Percentiles rank a stretch among this genome's conserved stretches.
Conservation (phyloP, 1,284 basidiomycete genomes). For the Ustilago trichophora region DNA sequence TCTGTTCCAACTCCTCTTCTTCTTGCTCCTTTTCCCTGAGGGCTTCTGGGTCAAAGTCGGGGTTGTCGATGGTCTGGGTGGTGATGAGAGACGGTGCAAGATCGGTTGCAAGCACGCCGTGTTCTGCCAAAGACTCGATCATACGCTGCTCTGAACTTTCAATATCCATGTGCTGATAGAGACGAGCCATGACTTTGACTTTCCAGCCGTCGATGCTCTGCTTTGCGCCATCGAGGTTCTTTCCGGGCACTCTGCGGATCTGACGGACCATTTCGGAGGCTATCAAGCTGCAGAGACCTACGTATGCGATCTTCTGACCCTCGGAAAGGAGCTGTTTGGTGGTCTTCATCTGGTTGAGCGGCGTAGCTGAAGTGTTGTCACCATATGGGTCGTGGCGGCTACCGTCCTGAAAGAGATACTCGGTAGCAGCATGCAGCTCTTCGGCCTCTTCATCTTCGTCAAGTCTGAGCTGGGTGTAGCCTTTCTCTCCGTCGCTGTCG, state of each 20-base stretch:
- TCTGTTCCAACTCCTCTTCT: constrained; percentile 11
- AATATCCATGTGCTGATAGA: constrained; percentile 66
- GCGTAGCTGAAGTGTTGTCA: constrained; percentile 53
- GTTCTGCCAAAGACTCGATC: constrained; percentile 64
- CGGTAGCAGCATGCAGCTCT: constrained; percentile 60
- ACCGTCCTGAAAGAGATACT: constrained; percentile 63
- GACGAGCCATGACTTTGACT: constrained; percentile 62
- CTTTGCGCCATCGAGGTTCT: constrained; percentile 42
- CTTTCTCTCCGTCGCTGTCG: constrained; percentile 48
- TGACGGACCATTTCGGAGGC: constrained; percentile 56
- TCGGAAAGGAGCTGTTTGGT: constrained; percentile 64
- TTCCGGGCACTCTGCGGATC: constrained; percentile 50
- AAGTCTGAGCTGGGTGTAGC: constrained; percentile 64
- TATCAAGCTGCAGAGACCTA: constrained; percentile 61
- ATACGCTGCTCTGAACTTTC: constrained; percentile 62
- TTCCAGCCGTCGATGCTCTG: constrained; percentile 59
- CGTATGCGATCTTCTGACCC: constrained; percentile 65
- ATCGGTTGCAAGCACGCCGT: constrained; percentile 63
- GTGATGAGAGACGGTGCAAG: constrained; percentile 62
- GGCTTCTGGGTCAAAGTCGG: constrained; percentile 61
- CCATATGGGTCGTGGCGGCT: constrained; percentile 43
- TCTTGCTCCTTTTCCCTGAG: constrained; percentile 38
- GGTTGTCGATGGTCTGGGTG: constrained; percentile 63
- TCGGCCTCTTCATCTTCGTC: constrained; percentile 65
- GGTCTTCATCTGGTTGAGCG: constrained; percentile 64